Evolutionary conservation across 139 green algal genomes (phyloP), one percentile per base, ranked within the genome.

Genomic region (Coelastrella sp.): DNA sequence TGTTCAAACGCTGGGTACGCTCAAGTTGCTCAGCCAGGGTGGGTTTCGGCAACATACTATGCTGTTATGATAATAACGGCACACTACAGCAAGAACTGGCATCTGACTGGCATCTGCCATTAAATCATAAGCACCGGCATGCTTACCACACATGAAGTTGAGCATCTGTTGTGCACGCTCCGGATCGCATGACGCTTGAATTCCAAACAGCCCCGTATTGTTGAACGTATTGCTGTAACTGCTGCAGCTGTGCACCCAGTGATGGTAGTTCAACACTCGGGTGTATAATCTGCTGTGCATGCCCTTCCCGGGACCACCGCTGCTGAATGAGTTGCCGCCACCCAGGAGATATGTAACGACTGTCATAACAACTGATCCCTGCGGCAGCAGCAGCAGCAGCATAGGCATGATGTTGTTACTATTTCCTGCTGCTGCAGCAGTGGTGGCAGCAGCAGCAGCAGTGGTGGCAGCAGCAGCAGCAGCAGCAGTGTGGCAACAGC

Each of bases 271-370:
- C 22, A 99, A 95, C 87, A 99, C 97, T 57, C 97, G 95, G 0
- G 95, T 98, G 96, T 99, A 99, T 75, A 99, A 94, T 5, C 98
- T 93, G 5, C 94, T 90, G 96, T 99, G 97, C 98, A 99, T 99
- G 92, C 98, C 98, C 93, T 99, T 99, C 91, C 98, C 98, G 19
- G 98, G 96, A 56, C 96, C 96, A 19, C 93, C 93, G 73, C 93
- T 83, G 94, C 95, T 47, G 94, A 99, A 99, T 64, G 96, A 98
- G 83, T 95, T 96, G 88, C 98, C 98, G 22, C 98, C 98, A 5
- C 98, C 98, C 91, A 99, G 90, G 83, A 99, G 94, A 88, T 97
- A 98, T 88, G 97, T 97, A 60, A 99, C 94, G 68, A 99, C 95
- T 10, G 88, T 91, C 88, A 91, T 91, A 10, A 88, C 59, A 56